phyloP scores from a whole-genome alignment of 1,284 basidiomycete species.

The Leccinum subrobustum region DNA sequence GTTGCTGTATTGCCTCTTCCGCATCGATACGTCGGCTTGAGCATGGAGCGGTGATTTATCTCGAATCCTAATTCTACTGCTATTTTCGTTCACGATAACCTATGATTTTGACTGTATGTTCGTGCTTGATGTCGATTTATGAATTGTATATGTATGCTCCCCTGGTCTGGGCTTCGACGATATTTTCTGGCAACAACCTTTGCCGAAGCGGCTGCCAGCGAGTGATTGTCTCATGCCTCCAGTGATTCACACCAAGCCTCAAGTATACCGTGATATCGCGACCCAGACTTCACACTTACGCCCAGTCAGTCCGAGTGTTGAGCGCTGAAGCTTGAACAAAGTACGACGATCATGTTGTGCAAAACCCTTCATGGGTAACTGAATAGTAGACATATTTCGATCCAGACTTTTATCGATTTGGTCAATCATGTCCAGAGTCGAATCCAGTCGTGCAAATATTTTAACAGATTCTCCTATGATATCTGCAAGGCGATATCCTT shows the following conservation, averaged over 20 bases:
- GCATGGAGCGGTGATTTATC: neutral
- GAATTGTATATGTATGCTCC: neutral
- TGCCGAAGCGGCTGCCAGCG: neutral
- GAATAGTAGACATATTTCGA: neutral
- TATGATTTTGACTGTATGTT: conserved; percentile 7
- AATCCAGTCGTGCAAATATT: too few species aligned
- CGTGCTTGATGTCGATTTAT: conserved; percentile 7
- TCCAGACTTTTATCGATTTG: neutral
- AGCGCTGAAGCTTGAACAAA: neutral
- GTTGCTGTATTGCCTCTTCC: conserved; percentile 34
- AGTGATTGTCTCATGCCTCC: too few species aligned
- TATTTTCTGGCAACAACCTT: neutral
- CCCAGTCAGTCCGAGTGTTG: neutral
- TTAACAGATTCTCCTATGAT: neutral
- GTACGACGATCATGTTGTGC: neutral
- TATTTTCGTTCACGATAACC: neutral
- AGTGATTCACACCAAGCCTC: neutral
- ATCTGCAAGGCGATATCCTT: neutral
- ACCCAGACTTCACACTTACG: neutral
- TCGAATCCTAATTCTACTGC: neutral
- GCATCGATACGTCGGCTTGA: conserved; percentile 33
- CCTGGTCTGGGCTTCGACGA: neutral
- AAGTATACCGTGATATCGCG: neutral
- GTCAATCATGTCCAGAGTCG: neutral
- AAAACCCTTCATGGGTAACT: neutral